These are phyloP conservation scores for Bassia scoparia DNA, from an alignment of 148 eudicot genomes.

Conservation along the genomic window DNA sequence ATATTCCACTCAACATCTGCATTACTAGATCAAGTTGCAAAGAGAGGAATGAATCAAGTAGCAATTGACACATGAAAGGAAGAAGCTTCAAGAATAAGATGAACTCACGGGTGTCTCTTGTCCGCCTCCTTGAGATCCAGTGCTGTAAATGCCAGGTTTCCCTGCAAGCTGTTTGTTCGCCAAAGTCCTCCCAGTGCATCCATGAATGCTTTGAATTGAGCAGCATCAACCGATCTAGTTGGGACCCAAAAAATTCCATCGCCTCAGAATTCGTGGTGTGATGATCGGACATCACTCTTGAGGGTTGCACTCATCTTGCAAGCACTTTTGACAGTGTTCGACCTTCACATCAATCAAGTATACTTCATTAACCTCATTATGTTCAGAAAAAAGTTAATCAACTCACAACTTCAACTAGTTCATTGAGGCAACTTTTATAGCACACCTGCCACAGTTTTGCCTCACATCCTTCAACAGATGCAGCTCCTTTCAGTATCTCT, in stretches of 20 bases:
- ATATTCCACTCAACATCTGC: neutral
- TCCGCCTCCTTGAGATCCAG: constrained; percentile 84
- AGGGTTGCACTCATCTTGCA: constrained; percentile 66
- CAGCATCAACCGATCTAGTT: constrained; percentile 77
- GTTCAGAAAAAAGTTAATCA: too few species aligned
- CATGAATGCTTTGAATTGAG: constrained; percentile 74
- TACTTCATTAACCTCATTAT: neutral
- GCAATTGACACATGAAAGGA: neutral
- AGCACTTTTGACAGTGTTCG: constrained; percentile 59
- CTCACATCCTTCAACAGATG: constrained; percentile 78
- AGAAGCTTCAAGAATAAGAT: neutral
- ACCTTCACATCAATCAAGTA: constrained; percentile 33
- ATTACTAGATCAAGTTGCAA: neutral
- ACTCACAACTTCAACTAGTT: neutral
- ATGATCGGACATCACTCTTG: constrained; percentile 62
- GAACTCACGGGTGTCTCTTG: constrained; percentile 70
- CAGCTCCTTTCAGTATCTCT: constrained; percentile 71
- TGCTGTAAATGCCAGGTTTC: constrained; percentile 74
- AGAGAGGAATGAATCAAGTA: neutral
- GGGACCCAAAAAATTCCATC: constrained; percentile 75
- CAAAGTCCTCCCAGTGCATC: constrained; percentile 74
- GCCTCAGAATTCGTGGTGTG: constrained; percentile 54
- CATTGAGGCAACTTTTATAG: neutral
- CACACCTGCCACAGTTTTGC: constrained; percentile 80
- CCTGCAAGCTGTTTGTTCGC: constrained; percentile 63